Evolutionary conservation across 2,329 filamentous ascomycete species (phyloP).

Genomic region (Dendrostoma leiphaemia): DNA sequence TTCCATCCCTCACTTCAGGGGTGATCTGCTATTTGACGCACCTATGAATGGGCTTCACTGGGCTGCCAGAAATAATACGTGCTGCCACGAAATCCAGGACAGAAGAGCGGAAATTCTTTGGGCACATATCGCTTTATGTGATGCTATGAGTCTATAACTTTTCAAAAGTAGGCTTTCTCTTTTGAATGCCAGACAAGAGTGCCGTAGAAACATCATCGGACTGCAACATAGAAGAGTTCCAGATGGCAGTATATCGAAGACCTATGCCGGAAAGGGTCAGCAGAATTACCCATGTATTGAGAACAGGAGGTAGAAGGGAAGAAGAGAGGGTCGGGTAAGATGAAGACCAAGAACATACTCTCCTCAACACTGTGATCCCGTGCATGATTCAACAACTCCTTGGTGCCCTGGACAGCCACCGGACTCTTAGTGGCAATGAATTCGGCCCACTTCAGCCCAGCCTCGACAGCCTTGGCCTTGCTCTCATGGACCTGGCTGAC

Average conservation of each 20-base stretch:
- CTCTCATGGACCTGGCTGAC: constrained; percentile 63
- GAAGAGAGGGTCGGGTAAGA: background rate
- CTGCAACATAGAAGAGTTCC: constrained; percentile 85
- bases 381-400: constrained; percentile 80
- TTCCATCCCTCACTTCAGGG: too few relatives aligned
- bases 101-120: too few relatives aligned
- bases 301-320: constrained; percentile 3
- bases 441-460: constrained; percentile 61
- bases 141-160: constrained; percentile 60
- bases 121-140: too few relatives aligned
- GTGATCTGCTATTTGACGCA: too few relatives aligned
- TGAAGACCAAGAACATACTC: constrained; percentile 49
- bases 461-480: constrained; percentile 62
- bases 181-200: constrained; percentile 73
- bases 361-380: constrained; percentile 76
- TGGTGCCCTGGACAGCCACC: constrained; percentile 82
- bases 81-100: too few relatives aligned
- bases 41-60: too few relatives aligned
- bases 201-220: constrained; percentile 73
- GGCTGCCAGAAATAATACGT: too few relatives aligned
- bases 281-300: too few relatives aligned
- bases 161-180: constrained; percentile 76
- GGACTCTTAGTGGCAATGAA: constrained; percentile 79
- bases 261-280: constrained; percentile 38
- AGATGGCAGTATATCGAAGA: constrained; percentile 78